These are phyloP conservation scores for Herpetomonas tarakana DNA, from an alignment of 208 protist species.

Conservation along the genomic window DNA sequence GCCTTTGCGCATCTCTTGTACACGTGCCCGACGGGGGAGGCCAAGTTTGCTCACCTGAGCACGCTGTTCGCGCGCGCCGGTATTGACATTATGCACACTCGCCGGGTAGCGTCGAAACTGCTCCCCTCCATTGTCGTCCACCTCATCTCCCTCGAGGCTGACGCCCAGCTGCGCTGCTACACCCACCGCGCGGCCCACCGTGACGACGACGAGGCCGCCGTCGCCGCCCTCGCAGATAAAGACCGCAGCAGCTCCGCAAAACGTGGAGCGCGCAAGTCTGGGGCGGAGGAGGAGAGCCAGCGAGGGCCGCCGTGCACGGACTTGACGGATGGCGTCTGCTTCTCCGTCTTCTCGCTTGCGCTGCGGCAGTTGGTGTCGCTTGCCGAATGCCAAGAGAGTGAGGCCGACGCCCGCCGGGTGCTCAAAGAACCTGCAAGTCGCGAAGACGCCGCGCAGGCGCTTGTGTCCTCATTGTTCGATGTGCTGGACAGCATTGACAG, in stretches of 20 bases:
- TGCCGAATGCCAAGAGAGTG: conserved; percentile 14
- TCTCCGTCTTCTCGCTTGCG: conserved; percentile 22
- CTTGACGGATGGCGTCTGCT: conserved; percentile 7
- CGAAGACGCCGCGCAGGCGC: not conserved
- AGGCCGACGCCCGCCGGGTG: conserved; percentile 2
- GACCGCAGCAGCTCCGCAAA: no score
- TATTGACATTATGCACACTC: conserved; percentile 18
- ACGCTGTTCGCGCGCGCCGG: conserved; percentile 15
- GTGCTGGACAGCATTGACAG: conserved; percentile 14
- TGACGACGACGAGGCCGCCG: not conserved
- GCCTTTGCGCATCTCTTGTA: conserved; percentile 28
- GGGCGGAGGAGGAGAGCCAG: conserved; percentile 1
- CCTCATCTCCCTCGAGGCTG: conserved; percentile 68
- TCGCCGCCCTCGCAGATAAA: no score
- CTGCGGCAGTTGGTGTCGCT: conserved; percentile 27
- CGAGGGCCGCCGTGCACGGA: not conserved
- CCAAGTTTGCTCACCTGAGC: conserved; percentile 12
- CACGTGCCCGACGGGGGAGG: not conserved
- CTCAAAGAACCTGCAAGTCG: not conserved
- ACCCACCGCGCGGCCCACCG: conserved; percentile 9
- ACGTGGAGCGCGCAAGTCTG: no score
- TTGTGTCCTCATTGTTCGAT: conserved; percentile 19
- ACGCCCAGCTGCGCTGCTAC: conserved; percentile 30
- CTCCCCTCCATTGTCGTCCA: conserved; percentile 46
- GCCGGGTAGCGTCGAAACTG: conserved; percentile 10